Conservation (phyloP, 352 stramenopile genomes). For the Peronosclerospora sorghi region DNA sequence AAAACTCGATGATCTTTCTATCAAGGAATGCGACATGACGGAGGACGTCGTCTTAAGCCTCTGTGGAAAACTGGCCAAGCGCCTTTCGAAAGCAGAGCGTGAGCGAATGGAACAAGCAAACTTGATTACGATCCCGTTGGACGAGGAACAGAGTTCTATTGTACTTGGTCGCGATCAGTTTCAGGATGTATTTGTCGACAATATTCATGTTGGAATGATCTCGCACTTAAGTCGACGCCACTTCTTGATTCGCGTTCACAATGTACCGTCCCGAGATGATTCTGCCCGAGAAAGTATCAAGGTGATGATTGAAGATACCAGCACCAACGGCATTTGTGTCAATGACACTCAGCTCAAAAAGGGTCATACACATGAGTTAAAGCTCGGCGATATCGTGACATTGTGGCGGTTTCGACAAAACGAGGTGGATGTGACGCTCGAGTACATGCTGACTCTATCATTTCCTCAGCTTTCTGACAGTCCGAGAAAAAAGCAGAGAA, state of each 20-base stretch:
- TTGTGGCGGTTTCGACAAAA: constrained; percentile 37
- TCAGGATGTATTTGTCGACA: constrained; percentile 53
- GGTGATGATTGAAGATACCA: constrained; percentile 56
- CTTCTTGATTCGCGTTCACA: constrained; percentile 50
- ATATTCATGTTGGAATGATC: constrained; percentile 40
- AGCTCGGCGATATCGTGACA: constrained; percentile 45
- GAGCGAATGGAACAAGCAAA: constrained; percentile 36
- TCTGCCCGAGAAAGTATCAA: constrained; percentile 23
- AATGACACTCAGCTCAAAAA: constrained; percentile 47
- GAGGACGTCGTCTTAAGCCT: constrained; percentile 26
- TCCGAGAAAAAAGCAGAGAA: constrained; percentile 8
- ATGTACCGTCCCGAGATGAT: constrained; percentile 13
- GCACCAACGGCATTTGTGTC: constrained; percentile 54
- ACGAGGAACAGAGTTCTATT: constrained; percentile 19
- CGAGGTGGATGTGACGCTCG: constrained; percentile 32
- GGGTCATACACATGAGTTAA: constrained; percentile 27
- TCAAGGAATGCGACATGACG: constrained; percentile 36
- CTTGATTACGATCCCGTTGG: constrained; percentile 32
- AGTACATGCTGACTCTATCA: constrained; percentile 26
- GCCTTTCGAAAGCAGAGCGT: constrained; percentile 30
- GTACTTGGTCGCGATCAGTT: constrained; percentile 43
- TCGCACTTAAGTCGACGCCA: constrained; percentile 49
- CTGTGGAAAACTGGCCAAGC: constrained; percentile 27
- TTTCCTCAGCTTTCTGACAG: constrained; percentile 3
- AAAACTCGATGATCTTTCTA: constrained; percentile 40